Evolutionary conservation across 257 asterid genomes (phyloP), one percentile per base, ranked within the genome.

Genomic region (Ilex aquifolium): DNA sequence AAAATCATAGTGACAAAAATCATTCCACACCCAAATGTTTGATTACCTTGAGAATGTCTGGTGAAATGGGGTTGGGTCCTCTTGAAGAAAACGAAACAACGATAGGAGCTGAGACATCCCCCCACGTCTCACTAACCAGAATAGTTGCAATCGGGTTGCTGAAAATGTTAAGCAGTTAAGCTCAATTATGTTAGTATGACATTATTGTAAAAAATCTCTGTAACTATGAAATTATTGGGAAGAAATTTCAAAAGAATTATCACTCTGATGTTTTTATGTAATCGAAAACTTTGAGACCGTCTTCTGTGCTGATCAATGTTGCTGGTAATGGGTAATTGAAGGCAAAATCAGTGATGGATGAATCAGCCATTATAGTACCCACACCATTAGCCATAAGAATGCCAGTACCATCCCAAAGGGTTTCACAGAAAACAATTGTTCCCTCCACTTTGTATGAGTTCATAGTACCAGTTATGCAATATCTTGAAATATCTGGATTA

Each of bases 241-340:
- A 36, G 5, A 36, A 36, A 36, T 36, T 1, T 36, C 0, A 36
- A 8, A 4, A 4, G 42, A 36, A 36, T 53, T 10, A 6, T 53
- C 15, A 53, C 57, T 53, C 57, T 53, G 57, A 7, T 14, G 31
- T 53, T 15, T 29, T n/a, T 3, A 53, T 53, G 31, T 53, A 53
- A 53, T 53, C 57, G 29, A 53, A 53, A 15, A 53, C 57, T 53
- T 53, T 53, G 57, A 21, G n/a, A 53, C 57, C 57, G 10, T 53
- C 57, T 53, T n/a, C 57, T n/a, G 11, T 21, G 57, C 57, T 53
- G 57, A 53, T 53, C 4, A 53, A 27, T 6, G 57, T 53, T 53
- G 57, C 57, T 53, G 57, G 57, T 17, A 53, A 53, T 53, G 57
- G 57, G 57, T 53, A 53, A 17, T 53, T 53, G 57, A 53, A 53